Base-by-base conservation (phyloP, 164 flowering plant species). In the Annona cherimola region DNA sequence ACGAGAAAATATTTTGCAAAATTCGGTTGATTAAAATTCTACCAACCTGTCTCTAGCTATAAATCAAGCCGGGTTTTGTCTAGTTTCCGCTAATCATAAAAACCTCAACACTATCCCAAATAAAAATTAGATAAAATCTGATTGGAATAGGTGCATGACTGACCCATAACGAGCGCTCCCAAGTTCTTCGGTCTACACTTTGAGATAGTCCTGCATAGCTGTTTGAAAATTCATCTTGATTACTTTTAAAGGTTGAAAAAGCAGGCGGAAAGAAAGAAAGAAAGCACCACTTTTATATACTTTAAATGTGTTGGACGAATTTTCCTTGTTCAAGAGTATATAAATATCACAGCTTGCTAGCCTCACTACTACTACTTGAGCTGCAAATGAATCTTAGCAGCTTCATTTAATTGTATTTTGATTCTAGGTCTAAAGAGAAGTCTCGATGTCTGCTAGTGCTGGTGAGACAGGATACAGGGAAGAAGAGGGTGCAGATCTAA, bases 401-500 rank as follows among this genome's bases (percentile, higher is more conserved):
- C 35, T 60, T 11, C 45, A 11, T 41, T 72, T 9, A 26, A 26
- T 26, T 26, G 0, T 26, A 1, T 26, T 41, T 65, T 2, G 3
- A 44, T 3, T 43, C 57, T 43, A 11, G 50, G 55, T 7, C 42
- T 69, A 55, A 57, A 60, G 44, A 54, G 35, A 18, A 43, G 42
- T 54, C 40, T 61, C 74, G 35, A 85, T 80, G 81, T 62, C 80
- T 70, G 46, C 66, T 69, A 57, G 63, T 69, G 57, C 20, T 57
- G 69, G 61, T 39, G 69, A 72, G 72, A 79, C 64, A 40, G 19
- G 14, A 2, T 60, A 50, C 26, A 75, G 63, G 12, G 40, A 71
- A 35, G 79, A 72, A 66, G 86, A 86, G 75, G 86, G 71, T n/a
- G 61, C 1, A 40, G 92, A 90, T 65, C 79, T 93, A 8, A 83